Percentiles rank a stretch among this genome's conserved stretches.
phyloP scores from a whole-genome alignment of 2,329 filamentous ascomycete genomes.

The Xylaria sp. region DNA sequence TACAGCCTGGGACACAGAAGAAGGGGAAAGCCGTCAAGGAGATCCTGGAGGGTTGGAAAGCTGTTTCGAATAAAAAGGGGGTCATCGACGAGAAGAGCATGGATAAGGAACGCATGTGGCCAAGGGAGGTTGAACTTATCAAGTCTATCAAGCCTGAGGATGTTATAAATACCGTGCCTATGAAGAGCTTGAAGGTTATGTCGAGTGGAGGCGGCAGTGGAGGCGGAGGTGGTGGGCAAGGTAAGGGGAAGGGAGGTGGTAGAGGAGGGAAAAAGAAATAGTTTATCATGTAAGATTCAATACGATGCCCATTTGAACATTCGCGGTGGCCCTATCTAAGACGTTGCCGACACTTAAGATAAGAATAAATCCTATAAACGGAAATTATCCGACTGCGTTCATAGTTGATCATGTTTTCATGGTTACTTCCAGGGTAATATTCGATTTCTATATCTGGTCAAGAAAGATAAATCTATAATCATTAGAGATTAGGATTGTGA shows the following conservation, averaged over 20 bases:
- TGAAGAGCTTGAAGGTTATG: constrained; percentile 81
- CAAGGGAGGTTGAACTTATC: constrained; percentile 83
- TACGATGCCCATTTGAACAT: too few relatives aligned
- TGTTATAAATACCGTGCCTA: constrained; percentile 79
- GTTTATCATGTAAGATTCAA: not conserved
- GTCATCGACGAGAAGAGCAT: constrained; percentile 64
- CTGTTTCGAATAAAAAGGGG: constrained; percentile 63
- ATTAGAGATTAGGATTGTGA: not conserved
- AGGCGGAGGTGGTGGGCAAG: constrained; percentile 43
- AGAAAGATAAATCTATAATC: too few relatives aligned
- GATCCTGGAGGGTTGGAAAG: constrained; percentile 81
- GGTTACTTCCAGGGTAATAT: too few relatives aligned
- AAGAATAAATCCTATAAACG: too few relatives aligned
- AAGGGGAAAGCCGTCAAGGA: constrained; percentile 95
- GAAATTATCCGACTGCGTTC: too few relatives aligned
- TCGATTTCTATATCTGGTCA: too few relatives aligned
- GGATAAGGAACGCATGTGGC: constrained; percentile 80
- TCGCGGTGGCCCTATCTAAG: too few relatives aligned
- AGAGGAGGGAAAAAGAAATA: constrained; percentile 50
- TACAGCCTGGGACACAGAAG: constrained; percentile 88
- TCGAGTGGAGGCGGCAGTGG: constrained; percentile 61
- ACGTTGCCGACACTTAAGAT: not conserved
- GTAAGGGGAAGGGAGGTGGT: constrained; percentile 44
- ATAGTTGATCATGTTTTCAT: too few relatives aligned
- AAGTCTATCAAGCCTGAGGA: constrained; percentile 82